Base-by-base conservation (phyloP, 2,329 filamentous ascomycete genomes). In the Colletotrichum caudatum region DNA sequence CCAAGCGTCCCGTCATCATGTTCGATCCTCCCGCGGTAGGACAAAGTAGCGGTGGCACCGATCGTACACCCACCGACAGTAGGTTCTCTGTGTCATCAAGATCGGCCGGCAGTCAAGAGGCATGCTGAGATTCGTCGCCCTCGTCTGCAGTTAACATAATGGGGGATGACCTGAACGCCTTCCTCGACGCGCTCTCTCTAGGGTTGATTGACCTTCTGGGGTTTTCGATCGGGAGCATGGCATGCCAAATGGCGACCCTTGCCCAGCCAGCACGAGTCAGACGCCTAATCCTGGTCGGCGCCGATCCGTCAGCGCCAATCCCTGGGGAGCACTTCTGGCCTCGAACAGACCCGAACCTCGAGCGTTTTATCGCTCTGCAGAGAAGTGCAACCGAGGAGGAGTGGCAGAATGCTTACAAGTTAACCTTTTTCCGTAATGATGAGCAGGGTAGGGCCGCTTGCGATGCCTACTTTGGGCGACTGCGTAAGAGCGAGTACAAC, bases 1-100 rank as follows among this genome's bases (percentile, higher is more conserved):
- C 35, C n/a, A 66, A 48, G 35, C 67, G 67, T 14, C 67, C 67
- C 20, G 63, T 70, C 29, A 66, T 70, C 16, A 65, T 70, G 62
- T 70, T 70, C n/a, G 67, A 70, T 39, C 67, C 62, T 20, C 56
- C 67, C 5, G 67, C 62, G 2, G 63, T 61, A 8, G 67, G 67
- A 7, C 67, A 66, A 48, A 70, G 26, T 18, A 61, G 26, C 4
- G 67, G 67, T 11, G 41, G 37, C 48, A 50, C 48, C 9, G 35
- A 65, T 14, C 67, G 62, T 16, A 66, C 48, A 37, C 60, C 66
- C 35, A 26, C 41, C 33, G 53, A 69, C 20, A 69, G 66, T 69
- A 51, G 18, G 58, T 9, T 35, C n/a, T 16, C 35, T 14, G 20
- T 9, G 8, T 50, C 9, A n/a, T 35, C 11, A n/a, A n/a, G n/a